These are phyloP conservation scores for Neurospora hispaniola DNA, from an alignment of 495 filamentous ascomycete genomes.

Conservation along the genomic window DNA sequence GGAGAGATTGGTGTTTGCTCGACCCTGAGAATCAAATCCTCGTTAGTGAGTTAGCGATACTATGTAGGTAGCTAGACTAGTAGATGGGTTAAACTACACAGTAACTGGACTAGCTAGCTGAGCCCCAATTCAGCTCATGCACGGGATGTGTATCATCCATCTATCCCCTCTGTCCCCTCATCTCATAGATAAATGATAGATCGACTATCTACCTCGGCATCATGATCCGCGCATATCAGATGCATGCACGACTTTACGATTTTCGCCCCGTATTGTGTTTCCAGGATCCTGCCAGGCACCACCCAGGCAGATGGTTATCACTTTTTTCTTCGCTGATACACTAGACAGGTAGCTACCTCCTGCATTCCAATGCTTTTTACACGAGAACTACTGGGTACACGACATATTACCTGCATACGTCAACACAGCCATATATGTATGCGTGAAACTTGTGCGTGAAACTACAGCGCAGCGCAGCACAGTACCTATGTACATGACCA, in stretches of 20 bases:
- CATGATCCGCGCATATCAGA: background rate
- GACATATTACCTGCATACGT: background rate
- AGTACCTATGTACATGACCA: background rate
- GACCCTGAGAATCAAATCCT: background rate
- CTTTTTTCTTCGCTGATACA: background rate
- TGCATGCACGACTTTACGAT: background rate
- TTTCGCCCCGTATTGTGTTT: background rate
- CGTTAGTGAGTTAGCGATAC: background rate
- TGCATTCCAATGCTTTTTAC: background rate
- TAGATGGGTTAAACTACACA: background rate
- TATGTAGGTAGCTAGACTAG: too few relatives aligned
- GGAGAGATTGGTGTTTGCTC: background rate
- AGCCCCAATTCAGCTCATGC: background rate
- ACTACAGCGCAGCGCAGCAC: background rate
- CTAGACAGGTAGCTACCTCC: background rate
- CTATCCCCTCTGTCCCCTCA: too few relatives aligned
- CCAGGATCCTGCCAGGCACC: background rate
- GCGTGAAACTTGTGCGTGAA: background rate
- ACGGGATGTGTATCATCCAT: background rate
- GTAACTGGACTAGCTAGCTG: background rate
- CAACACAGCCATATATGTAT: background rate
- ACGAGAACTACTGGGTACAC: background rate
- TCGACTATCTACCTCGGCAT: background rate
- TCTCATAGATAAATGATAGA: background rate
- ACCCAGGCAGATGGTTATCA: background rate